These are phyloP conservation scores for Monosporozyma aerobia DNA, from an alignment of 805 yeast genomes.

Conservation along the genomic window DNA sequence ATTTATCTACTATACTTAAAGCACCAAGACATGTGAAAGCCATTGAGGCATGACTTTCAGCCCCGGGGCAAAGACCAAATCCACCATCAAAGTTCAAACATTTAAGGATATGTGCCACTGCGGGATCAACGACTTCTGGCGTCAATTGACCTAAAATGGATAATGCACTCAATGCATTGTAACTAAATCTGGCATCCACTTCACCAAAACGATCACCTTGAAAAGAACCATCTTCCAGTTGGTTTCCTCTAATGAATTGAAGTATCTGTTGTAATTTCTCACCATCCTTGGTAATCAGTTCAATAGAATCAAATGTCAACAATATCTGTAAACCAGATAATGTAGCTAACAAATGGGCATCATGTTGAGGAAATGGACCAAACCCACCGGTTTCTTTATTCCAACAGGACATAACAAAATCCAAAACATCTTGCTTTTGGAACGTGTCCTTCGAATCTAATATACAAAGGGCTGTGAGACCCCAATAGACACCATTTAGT, in stretches of 20 bases:
- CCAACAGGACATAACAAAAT: constrained; percentile 64
- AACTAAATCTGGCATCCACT: constrained; percentile 84
- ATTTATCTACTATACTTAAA: constrained; percentile 53
- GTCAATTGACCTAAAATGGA: constrained; percentile 59
- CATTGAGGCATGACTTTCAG: constrained; percentile 92
- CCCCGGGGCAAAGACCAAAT: constrained; percentile 87
- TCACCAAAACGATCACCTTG: constrained; percentile 91
- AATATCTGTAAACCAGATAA: constrained; percentile 79
- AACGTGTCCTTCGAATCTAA: constrained; percentile 50
- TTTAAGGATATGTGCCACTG: constrained; percentile 50
- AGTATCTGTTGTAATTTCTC: constrained; percentile 29
- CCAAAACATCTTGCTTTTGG: constrained; percentile 49
- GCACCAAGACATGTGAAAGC: constrained; percentile 80
- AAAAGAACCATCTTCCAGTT: constrained; percentile 54
- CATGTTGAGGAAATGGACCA: constrained; percentile 84
- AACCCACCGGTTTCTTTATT: constrained; percentile 61
- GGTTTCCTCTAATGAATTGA: constrained; percentile 32
- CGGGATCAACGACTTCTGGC: constrained; percentile 45
- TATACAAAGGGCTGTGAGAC: constrained; percentile 63
- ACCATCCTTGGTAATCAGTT: constrained; percentile 26
- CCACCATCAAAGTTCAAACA: constrained; percentile 96
- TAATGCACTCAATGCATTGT: constrained; percentile 67
- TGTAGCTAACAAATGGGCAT: constrained; percentile 78
- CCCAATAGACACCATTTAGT: constrained; percentile 94
- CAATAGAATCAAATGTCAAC: constrained; percentile 53